A percentile compares a stretch with the other conserved stretches of the same genome.
phyloP scores from a whole-genome alignment of 768 basidiomycete genomes.

The Solioccasus polychromus region DNA sequence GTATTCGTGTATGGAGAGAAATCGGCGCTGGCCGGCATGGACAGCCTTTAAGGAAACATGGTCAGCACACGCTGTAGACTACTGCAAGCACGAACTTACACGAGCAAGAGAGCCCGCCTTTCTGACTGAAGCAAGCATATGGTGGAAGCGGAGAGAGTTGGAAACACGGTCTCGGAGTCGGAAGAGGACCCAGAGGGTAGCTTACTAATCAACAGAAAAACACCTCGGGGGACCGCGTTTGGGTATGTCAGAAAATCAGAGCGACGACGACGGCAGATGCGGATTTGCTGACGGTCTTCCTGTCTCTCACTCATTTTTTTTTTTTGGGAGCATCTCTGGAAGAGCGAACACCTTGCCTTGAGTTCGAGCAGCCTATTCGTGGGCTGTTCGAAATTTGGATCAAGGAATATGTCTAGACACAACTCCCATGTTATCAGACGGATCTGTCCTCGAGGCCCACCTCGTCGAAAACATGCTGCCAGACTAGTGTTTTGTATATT shows the following conservation, averaged over 20 bases:
- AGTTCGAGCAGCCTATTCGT: conserved; percentile 65
- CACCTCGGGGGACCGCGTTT: background rate
- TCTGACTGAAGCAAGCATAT: conserved; percentile 67
- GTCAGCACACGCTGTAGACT: background rate
- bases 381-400: conserved; percentile 79
- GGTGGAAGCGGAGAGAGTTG: conserved; percentile 26
- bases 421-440: conserved; percentile 12
- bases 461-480: conserved; percentile 17
- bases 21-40: conserved; percentile 83
- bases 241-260: conserved; percentile 43
- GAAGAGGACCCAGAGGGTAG: conserved; percentile 14
- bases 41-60: conserved; percentile 41
- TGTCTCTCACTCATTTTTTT: conserved; percentile 65
- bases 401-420: conserved; percentile 51
- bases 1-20: conserved; percentile 96
- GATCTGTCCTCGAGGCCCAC: conserved; percentile 23
- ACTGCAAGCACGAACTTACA: conserved; percentile 35
- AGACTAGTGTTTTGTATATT: conserved; percentile 16
- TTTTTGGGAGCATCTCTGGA: conserved; percentile 55
- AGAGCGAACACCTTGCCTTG: conserved; percentile 69
- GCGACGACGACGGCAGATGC: conserved; percentile 77
- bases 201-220: conserved; percentile 43
- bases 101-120: conserved; percentile 64
- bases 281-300: conserved; percentile 39
- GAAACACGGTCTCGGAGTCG: conserved; percentile 15